Conservation (phyloP, 441 rosid species). For the Pelargonium fulgidum region DNA sequence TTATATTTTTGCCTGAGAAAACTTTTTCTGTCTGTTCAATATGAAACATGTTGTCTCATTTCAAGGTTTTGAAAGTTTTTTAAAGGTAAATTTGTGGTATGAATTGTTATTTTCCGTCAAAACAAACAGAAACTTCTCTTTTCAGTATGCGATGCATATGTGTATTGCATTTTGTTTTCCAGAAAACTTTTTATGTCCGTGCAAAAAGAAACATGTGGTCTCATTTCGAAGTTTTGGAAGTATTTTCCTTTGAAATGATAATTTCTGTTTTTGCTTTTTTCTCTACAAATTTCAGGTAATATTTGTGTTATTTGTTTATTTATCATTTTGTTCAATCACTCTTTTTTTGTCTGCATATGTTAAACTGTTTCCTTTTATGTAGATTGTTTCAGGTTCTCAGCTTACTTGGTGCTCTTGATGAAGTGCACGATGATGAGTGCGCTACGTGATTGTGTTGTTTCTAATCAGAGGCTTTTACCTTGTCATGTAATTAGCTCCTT, state of each 20-base stretch:
- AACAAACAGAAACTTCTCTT: not conserved
- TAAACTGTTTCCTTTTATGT: not conserved
- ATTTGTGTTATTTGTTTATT: not conserved
- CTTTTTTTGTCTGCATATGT: not conserved
- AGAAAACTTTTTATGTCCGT: not conserved
- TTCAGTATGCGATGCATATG: not conserved
- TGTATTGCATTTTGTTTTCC: not conserved
- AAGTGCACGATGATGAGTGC: not conserved
- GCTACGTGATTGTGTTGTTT: not conserved
- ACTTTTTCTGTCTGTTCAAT: too few relatives aligned
- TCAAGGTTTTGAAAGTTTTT: too few relatives aligned
- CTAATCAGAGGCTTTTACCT: not conserved
- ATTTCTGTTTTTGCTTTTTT: not conserved
- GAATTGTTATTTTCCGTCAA: conserved; percentile 2
- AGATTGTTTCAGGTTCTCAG: not conserved
- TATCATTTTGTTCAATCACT: not conserved
- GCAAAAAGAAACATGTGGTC: not conserved
- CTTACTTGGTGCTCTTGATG: not conserved
- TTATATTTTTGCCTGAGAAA: too few relatives aligned
- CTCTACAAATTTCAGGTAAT: not conserved
- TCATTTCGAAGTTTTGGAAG: not conserved
- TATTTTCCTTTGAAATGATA: not conserved
- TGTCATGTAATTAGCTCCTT: not conserved
- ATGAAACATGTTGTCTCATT: too few relatives aligned
- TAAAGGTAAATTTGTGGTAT: too few relatives aligned